Evolutionary conservation across 2,329 filamentous ascomycete genomes (phyloP).

Genomic region (Nemania bipapillata): DNA sequence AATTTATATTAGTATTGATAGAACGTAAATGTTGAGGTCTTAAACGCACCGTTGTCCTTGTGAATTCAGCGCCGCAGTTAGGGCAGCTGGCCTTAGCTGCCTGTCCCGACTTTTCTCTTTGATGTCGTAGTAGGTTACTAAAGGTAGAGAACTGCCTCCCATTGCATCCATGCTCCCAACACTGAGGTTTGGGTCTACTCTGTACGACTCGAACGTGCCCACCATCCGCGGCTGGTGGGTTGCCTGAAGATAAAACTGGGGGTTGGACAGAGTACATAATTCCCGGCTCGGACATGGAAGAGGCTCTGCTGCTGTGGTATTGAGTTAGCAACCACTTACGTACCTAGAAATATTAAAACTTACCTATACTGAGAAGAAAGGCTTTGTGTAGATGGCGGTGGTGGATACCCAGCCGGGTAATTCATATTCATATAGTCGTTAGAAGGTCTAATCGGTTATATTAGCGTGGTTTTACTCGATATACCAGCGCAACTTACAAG

Average conservation of each 20-base stretch:
- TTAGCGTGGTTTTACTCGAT: conserved; percentile 42
- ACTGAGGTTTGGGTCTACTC: conserved; percentile 89
- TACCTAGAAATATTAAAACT: conserved; percentile 25
- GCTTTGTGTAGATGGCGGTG: conserved; percentile 46
- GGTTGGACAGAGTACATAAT: conserved; percentile 59
- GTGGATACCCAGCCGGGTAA: conserved; percentile 55
- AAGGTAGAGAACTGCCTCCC: conserved; percentile 96
- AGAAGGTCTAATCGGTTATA: conserved; percentile 36
- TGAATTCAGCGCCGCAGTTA: conserved; percentile 92
- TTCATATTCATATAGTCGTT: conserved; percentile 60
- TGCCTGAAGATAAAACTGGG: conserved; percentile 53
- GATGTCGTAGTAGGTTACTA: conserved; percentile 91
- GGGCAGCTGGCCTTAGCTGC: conserved; percentile 89
- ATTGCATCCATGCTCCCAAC: conserved; percentile 97
- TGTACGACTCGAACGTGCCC: conserved; percentile 75
- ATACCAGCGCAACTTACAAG: conserved; percentile 39
- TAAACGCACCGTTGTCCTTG: conserved; percentile 70
- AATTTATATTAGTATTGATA: conserved; percentile 37
- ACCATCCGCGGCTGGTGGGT: conserved; percentile 52
- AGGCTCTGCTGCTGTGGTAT: conserved; percentile 52
- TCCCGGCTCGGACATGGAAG: conserved; percentile 56
- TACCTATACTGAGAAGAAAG: conserved; percentile 57
- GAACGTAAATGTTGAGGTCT: neutral
- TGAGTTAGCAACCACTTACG: conserved; percentile 7
- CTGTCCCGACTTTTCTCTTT: conserved; percentile 92